These are phyloP conservation scores for Physocladia obscura DNA, from an alignment of 192 early-diverging fungal species.

Conservation along the genomic window DNA sequence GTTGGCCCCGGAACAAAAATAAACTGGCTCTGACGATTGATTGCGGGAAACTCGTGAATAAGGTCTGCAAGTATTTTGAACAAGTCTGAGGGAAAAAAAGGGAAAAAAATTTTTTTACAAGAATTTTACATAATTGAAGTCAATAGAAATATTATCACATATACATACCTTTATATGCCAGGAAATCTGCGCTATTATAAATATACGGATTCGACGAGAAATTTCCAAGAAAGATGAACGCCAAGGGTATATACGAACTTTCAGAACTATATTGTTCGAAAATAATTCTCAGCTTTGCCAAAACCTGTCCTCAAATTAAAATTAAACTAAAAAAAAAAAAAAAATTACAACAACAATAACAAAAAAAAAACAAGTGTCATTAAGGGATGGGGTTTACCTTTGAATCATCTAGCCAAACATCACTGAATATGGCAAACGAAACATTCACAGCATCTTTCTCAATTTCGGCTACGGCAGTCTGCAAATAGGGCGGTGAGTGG, in stretches of 20 bases:
- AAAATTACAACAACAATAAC: background rate
- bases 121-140: background rate
- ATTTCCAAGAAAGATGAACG: constrained; percentile 85
- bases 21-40: constrained; percentile 67
- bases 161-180: constrained; percentile 60
- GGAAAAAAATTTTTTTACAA: background rate
- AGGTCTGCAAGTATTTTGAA: constrained; percentile 63
- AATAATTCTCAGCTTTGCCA: constrained; percentile 69
- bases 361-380: too few species aligned
- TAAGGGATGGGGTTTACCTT: constrained; percentile 54
- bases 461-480: constrained; percentile 28
- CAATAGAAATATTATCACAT: background rate
- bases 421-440: constrained; percentile 78
- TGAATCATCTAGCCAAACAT: constrained; percentile 85
- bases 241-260: constrained; percentile 64
- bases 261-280: constrained; percentile 70
- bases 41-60: constrained; percentile 61
- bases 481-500: background rate
- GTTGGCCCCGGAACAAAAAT: constrained; percentile 87
- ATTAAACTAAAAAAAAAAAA: background rate
- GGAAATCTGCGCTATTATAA: constrained; percentile 58
- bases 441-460: constrained; percentile 50
- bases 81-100: constrained; percentile 16
- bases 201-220: constrained; percentile 77
- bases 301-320: constrained; percentile 41